A percentile compares a stretch with the other conserved stretches of the same genome.
Conservation (phyloP, 495 filamentous ascomycete species). For the Aspergillus affinis region DNA sequence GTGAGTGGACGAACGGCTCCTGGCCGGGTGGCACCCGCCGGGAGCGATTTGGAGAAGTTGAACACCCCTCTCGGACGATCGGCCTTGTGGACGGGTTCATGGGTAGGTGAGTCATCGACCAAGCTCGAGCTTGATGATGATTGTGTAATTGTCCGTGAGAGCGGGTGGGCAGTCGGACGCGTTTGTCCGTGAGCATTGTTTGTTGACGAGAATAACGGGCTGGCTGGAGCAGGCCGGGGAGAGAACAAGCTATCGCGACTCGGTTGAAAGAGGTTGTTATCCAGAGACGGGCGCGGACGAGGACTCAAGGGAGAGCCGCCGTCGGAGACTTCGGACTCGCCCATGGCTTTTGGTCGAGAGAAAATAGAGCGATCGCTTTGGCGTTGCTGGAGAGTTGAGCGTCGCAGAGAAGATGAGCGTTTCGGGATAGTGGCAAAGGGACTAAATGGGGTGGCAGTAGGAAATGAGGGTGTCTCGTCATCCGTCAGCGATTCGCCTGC, state of each 20-base stretch:
- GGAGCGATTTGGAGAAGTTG: conserved; percentile 80
- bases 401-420: conserved; percentile 70
- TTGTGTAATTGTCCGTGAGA: conserved; percentile 79
- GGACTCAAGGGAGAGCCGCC: conserved; percentile 40
- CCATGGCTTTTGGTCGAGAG: conserved; percentile 41
- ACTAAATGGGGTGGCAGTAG: conserved; percentile 33
- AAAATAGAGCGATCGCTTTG: conserved; percentile 63
- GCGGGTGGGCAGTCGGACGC: conserved; percentile 65
- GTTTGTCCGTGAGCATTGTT: conserved; percentile 14
- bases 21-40: conserved; percentile 62
- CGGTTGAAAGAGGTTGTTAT: conserved; percentile 63
- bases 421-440: conserved; percentile 47
- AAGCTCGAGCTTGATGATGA: conserved; percentile 81
- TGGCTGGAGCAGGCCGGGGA: conserved; percentile 28
- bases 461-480: conserved; percentile 26
- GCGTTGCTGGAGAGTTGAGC: conserved; percentile 84
- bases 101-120: conserved; percentile 71
- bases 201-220: conserved; percentile 35
- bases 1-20: conserved; percentile 33
- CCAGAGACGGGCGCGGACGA: conserved; percentile 72
- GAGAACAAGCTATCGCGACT: conserved; percentile 65
- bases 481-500: conserved; percentile 27
- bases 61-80: conserved; percentile 52
- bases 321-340: conserved; percentile 34
- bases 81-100: conserved; percentile 56